phyloP scores from a whole-genome alignment of 2,329 filamentous ascomycete species.

The Stachybotrys chartarum region DNA sequence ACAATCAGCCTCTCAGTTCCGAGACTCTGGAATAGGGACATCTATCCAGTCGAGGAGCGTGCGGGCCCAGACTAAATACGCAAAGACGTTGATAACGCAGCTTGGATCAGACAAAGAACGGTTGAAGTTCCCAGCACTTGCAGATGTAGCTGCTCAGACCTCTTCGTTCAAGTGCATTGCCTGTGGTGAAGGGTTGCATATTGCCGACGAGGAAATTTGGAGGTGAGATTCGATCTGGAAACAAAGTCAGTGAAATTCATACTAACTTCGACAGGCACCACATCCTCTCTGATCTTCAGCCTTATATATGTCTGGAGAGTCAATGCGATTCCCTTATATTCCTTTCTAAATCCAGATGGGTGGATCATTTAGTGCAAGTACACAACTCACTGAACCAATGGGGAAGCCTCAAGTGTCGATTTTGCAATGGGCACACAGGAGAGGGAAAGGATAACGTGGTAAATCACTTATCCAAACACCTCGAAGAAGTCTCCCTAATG shows the following conservation, averaged over 20 bases:
- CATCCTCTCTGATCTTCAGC: background rate
- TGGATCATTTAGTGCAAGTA: background rate
- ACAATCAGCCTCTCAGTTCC: background rate
- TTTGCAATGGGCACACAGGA: background rate
- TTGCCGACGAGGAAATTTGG: background rate
- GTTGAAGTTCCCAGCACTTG: background rate
- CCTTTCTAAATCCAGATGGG: background rate
- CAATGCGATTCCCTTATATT: background rate
- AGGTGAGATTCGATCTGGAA: background rate
- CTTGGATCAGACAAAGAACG: background rate
- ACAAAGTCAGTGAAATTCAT: background rate
- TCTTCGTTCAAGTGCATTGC: background rate
- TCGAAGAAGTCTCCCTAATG: background rate
- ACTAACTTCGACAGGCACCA: background rate
- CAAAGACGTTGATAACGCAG: background rate
- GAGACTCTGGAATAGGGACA: background rate
- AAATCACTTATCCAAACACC: background rate
- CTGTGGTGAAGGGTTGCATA: background rate
- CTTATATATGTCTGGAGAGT: background rate
- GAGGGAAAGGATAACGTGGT: background rate
- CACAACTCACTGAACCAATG: background rate
- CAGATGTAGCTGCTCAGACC: background rate
- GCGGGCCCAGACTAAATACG: background rate
- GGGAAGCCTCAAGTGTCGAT: background rate
- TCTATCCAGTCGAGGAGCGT: background rate